phyloP scores from a whole-genome alignment of 805 yeast species.

The Lachancea kluyveri region DNA sequence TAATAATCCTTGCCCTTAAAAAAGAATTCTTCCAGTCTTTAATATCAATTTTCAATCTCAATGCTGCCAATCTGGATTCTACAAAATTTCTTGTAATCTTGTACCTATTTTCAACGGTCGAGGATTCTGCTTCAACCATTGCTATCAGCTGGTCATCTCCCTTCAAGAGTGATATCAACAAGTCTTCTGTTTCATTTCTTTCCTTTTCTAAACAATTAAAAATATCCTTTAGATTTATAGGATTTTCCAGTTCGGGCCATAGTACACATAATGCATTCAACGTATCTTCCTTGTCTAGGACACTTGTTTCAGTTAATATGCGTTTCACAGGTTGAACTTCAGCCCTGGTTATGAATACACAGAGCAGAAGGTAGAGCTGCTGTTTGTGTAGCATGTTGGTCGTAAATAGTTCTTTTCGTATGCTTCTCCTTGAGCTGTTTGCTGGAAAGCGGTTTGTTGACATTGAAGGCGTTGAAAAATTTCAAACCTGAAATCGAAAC shows the following conservation, averaged over 20 bases:
- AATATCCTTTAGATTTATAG: conserved; percentile 13
- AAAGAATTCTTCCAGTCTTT: conserved; percentile 11
- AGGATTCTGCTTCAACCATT: conserved; percentile 20
- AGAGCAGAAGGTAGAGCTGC: conserved; percentile 20
- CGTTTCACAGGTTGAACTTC: conserved; percentile 12
- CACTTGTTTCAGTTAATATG: conserved; percentile 8
- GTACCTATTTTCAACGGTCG: conserved; percentile 12
- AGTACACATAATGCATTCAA: conserved; percentile 21
- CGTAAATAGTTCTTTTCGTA: no score
- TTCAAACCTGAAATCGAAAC: neutral
- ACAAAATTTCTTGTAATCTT: conserved; percentile 12
- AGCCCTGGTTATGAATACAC: conserved; percentile 20
- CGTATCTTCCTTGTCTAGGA: conserved; percentile 10
- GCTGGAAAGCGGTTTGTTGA: neutral
- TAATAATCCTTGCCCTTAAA: conserved; percentile 22
- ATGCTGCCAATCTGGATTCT: conserved; percentile 6
- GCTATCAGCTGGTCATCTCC: conserved; percentile 16
- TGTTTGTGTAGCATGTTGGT: conserved; percentile 11
- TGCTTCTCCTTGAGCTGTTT: no score
- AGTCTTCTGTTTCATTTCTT: conserved; percentile 19
- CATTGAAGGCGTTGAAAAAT: neutral
- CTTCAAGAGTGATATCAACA: conserved; percentile 23
- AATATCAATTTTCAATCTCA: conserved; percentile 2
- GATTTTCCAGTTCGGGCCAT: conserved; percentile 30
- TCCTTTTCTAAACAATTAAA: conserved; percentile 7